phyloP scores from a whole-genome alignment of 768 basidiomycete genomes.

The Steccherinum ochraceum region DNA sequence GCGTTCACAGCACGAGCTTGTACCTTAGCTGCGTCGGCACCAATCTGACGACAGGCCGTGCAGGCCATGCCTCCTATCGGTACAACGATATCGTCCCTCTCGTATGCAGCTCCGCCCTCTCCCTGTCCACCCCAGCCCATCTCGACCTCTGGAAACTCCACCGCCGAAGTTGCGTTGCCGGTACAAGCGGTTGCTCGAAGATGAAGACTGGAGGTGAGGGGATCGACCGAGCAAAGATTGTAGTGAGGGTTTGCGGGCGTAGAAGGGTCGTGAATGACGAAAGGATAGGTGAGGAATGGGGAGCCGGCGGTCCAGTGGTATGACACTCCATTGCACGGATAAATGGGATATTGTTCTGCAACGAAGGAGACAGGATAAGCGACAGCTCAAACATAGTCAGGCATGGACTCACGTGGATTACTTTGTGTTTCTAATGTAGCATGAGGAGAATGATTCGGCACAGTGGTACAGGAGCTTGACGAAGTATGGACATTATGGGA shows the following conservation, averaged over 20 bases:
- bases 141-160: too few species aligned
- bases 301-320: neutral
- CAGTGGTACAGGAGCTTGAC: neutral
- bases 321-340: neutral
- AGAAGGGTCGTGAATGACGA: neutral
- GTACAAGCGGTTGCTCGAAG: neutral
- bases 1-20: neutral
- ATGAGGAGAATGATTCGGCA: neutral
- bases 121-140: neutral
- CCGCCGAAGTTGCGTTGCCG: neutral
- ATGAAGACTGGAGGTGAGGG: neutral
- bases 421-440: neutral
- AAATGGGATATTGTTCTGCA: neutral
- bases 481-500: neutral
- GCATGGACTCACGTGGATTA: neutral
- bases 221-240: neutral
- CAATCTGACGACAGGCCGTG: neutral
- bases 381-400: neutral
- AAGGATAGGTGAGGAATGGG: neutral
- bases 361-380: neutral
- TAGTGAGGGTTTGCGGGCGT: neutral
- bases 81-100: neutral
- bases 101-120: neutral
- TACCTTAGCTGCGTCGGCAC: neutral
- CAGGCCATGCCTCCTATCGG: neutral